Evolutionary conservation across 306 rosid species (phyloP).

Genomic region (Bauhinia variegata): DNA sequence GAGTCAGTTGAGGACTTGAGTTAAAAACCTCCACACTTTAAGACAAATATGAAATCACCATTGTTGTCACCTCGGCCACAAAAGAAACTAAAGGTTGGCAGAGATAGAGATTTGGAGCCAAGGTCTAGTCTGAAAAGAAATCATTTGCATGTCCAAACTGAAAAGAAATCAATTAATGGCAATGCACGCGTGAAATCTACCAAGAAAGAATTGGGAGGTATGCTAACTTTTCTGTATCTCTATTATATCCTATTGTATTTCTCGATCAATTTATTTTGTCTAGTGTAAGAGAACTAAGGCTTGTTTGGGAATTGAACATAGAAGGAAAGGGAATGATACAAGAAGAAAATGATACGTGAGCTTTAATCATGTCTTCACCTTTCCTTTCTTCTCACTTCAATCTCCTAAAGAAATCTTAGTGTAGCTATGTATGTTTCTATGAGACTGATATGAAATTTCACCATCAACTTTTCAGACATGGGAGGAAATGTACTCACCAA

Average conservation of each 20-base stretch:
- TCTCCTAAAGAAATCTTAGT: too few relatives aligned
- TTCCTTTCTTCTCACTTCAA: too few relatives aligned
- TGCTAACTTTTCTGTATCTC: neutral
- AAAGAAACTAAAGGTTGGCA: slow-evolving; percentile 23
- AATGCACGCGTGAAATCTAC: neutral
- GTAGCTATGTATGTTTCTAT: too few relatives aligned
- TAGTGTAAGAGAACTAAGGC: too few relatives aligned
- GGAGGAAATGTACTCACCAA: too few relatives aligned
- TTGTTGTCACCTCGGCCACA: neutral
- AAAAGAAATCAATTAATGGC: neutral
- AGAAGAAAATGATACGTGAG: too few relatives aligned
- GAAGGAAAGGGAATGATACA: too few relatives aligned
- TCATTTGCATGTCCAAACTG: neutral
- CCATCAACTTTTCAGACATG: too few relatives aligned
- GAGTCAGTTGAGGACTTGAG: too few relatives aligned
- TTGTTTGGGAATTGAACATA: too few relatives aligned
- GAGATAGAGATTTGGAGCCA: neutral
- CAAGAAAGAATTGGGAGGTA: slow-evolving; percentile 3
- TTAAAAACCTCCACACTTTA: slow-evolving; percentile 19
- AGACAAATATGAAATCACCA: slow-evolving; percentile 20
- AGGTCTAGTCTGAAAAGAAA: neutral
- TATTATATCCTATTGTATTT: neutral
- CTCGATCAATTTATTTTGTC: neutral
- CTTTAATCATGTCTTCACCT: too few relatives aligned
- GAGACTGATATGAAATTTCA: too few relatives aligned